phyloP scores from a whole-genome alignment of 1,284 basidiomycete genomes.

The Ganoderma lucidum region DNA sequence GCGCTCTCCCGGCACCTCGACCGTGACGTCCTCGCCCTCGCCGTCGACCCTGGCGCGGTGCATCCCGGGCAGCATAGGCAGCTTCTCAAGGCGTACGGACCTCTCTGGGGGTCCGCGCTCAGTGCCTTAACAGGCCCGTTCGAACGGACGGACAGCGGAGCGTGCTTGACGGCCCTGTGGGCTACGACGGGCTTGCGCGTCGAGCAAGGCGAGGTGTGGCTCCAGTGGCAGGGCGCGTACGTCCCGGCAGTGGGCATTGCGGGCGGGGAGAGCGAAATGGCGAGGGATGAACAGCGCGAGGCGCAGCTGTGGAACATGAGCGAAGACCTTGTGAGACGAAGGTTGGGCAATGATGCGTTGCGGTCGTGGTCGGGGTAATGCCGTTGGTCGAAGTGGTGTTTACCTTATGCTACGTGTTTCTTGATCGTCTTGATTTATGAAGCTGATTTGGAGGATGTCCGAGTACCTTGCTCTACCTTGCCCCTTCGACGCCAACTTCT shows the following conservation, averaged over 20 bases:
- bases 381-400: not conserved
- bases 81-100: slow-evolving; percentile 49
- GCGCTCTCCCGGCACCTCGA: slow-evolving; percentile 46
- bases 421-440: not conserved
- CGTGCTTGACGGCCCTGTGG: slow-evolving; percentile 44
- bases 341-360: slow-evolving; percentile 45
- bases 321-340: slow-evolving; percentile 44
- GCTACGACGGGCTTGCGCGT: slow-evolving; percentile 43
- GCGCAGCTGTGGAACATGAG: slow-evolving; percentile 50
- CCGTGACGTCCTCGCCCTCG: slow-evolving; percentile 43
- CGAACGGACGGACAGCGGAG: slow-evolving; percentile 48
- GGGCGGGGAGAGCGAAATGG: slow-evolving; percentile 47
- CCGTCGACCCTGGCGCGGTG: slow-evolving; percentile 51
- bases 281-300: slow-evolving; percentile 45
- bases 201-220: slow-evolving; percentile 44
- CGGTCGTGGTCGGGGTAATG: slow-evolving; percentile 32
- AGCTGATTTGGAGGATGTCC: not conserved
- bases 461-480: not conserved
- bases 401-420: not conserved
- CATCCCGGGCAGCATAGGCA: slow-evolving; percentile 54
- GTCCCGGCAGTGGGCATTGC: slow-evolving; percentile 46
- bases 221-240: slow-evolving; percentile 48
- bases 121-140: slow-evolving; percentile 45
- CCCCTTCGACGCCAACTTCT: not conserved
- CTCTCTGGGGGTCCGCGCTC: slow-evolving; percentile 43